Base-by-base conservation (phyloP, 345 rosid genomes). In the Arabis hirsuta region DNA sequence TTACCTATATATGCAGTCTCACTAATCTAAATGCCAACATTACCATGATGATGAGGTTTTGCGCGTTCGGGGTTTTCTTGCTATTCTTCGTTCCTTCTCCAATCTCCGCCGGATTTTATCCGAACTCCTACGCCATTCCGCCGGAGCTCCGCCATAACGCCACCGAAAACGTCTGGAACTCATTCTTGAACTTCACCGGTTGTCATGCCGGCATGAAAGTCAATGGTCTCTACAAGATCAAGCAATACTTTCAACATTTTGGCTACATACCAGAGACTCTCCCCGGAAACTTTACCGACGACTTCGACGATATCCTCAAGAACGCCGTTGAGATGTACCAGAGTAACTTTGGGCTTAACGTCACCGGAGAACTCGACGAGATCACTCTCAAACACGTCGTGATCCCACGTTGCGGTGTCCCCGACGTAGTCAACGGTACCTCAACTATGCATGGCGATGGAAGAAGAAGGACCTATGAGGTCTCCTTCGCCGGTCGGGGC, bases 371-470 rank as follows among this genome's bases (percentile, higher is more conserved):
- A 42, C 95, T 94, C 70, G 96, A 94, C 29, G 71, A 73, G 5
- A 72, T 77, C 39, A 94, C 98, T 4, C 55, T 94, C 3, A 48
- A 74, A 55, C 88, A 82, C 62, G 79, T 94, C 51, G 66, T 81
- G 7, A 79, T 70, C 34, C 96, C 98, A 1, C 81, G 97, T 55
- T 94, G 98, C 71, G 97, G 98, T 12, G 83, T 85, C 71, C 85
- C 98, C 8, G 98, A 94, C 61, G 73, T 94, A 10, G 81, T 94
- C 67, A 94, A 94, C 81, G 97, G 98, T 4, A 67, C 95, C 1
- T 81, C 89, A 1, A 66, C 84, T 2, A 94, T 94, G 98, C 89
- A 81, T 72, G 87, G 90, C 57, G 84, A 80, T 26, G 62, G 71
- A 65, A 77, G 55, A 6, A 65, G 71, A 65, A 77, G 55, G 3